These are phyloP conservation scores for Sextonia rubra DNA, from an alignment of 164 flowering plant species.

Conservation along the genomic window DNA sequence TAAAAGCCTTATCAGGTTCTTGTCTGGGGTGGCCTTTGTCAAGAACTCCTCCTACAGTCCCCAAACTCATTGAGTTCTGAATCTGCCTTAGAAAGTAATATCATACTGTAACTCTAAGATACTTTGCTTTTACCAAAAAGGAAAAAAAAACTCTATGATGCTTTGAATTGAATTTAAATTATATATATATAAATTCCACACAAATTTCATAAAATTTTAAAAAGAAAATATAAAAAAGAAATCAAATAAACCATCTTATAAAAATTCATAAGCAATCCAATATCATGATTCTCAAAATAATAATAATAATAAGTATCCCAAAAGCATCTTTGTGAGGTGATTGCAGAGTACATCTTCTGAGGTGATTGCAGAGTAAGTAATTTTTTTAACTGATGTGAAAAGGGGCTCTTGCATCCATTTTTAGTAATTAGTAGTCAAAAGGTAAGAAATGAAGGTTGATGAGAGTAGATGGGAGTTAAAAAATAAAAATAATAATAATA, in stretches of 20 bases:
- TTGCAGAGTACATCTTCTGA: background rate
- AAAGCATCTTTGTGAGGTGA: background rate
- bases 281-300: too few relatives aligned
- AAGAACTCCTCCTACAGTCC: slow-evolving; percentile 63
- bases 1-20: slow-evolving; percentile 77
- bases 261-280: background rate
- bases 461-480: too few relatives aligned
- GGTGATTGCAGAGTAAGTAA: background rate
- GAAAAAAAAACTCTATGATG: background rate
- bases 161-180: background rate
- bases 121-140: too few relatives aligned
- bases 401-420: too few relatives aligned
- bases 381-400: too few relatives aligned
- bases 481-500: too few relatives aligned
- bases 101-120: background rate
- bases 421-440: too few relatives aligned
- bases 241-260: background rate
- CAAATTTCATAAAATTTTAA: background rate
- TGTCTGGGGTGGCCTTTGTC: slow-evolving; percentile 80
- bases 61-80: background rate
- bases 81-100: background rate
- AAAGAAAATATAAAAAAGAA: too few relatives aligned
- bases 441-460: too few relatives aligned
- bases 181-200: background rate
- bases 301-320: background rate